Evolutionary conservation across 192 early-diverging fungal species (phyloP), one percentile per base, ranked within the genome.

Genomic region (Allomyces macrogynus): DNA sequence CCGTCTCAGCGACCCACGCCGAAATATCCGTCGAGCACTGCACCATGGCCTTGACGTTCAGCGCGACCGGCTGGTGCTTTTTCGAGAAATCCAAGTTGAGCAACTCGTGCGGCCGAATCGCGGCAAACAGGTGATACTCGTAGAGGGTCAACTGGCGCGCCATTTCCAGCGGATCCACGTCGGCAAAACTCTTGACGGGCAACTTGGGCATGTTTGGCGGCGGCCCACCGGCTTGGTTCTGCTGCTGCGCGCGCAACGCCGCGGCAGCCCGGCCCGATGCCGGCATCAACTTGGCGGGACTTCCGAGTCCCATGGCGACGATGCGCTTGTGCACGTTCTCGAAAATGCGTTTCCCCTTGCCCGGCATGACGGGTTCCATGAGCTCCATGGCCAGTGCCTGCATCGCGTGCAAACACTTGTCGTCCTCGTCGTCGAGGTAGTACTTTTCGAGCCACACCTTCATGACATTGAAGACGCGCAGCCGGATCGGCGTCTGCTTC

Each of bases 361-460:
- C 79, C 16, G 80, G 71, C 75, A 87, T 82, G n/a, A 80, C 75
- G 22, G 87, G 83, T 25, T 81, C 78, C 80, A 93, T 88, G 20
- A 74, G 74, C 22, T 76, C 83, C 27, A 78, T 78, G 22, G 84
- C 86, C 74, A 98, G 92, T 24, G 83, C 75, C 43, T 81, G 78
- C 61, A 96, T 80, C 67, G 74, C 74, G 61, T 80, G 79, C 32
- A 99, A 72, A 26, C 79, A 81, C 49, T 93, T 91, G 61, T 83
- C 81, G 8, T 78, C 77, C 64, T 88, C 85, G 70, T 82, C 81
- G 67, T 92, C 90, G 44, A 82, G 74, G 68, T 87, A 90, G 71
- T 96, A 89, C 66, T 78, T 83, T 75, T 99, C 95, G 10, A 97
- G 73, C 95, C 95, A 99, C n/a, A 77, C 85, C 74, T 95, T 99